Evolutionary conservation across 257 asterid genomes (phyloP), one percentile per base, ranked within the genome.

Genomic region (Salvia rosmarinus): DNA sequence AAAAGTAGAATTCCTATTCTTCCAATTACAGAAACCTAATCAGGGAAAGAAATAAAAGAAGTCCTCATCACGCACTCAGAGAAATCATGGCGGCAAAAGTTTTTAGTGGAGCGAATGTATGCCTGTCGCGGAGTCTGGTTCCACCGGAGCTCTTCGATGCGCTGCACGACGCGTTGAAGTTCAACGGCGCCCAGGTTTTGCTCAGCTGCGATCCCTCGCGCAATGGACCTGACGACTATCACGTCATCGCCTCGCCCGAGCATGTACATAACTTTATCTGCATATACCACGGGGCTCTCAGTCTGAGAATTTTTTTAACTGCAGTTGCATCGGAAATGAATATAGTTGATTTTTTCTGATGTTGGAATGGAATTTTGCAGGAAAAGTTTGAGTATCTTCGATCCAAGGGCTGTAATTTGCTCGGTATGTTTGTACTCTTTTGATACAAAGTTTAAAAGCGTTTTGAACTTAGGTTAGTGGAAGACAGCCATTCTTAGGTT

Each of bases 151-250:
- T 79, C 44, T 95, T 86, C 79, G 99, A 95, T 75, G 76, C 96
- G 62, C 95, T 95, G 66, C 98, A 89, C 87, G 98, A 89, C 73
- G 96, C 98, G 14, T 80, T 95, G 75, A 91, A 89, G 85, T 95
- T 82, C 81, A 95, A 88, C 57, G 98, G 99, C 54, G 99, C 99
- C 11, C 78, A 85, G 67, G 82, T 95, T 50, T 64, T 91, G 34
- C 92, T 88, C 68, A 91, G 98, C 82, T 95, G 98, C 73, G 96
- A 95, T 40, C 96, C 99, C 63, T 78, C 93, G 37, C 91, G 96
- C 35, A 95, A 88, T 58, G 86, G 88, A 9, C 81, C 85, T 46
- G 74, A 63, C 63, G 99, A 95, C 81, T 95, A 85, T 71, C 99
- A 95, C 79, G 85, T 95, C 84, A 95, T 95, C 59, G 84, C 96